phyloP scores from a whole-genome alignment of 1,284 basidiomycete genomes.

The Taiwanofungus camphoratus region DNA sequence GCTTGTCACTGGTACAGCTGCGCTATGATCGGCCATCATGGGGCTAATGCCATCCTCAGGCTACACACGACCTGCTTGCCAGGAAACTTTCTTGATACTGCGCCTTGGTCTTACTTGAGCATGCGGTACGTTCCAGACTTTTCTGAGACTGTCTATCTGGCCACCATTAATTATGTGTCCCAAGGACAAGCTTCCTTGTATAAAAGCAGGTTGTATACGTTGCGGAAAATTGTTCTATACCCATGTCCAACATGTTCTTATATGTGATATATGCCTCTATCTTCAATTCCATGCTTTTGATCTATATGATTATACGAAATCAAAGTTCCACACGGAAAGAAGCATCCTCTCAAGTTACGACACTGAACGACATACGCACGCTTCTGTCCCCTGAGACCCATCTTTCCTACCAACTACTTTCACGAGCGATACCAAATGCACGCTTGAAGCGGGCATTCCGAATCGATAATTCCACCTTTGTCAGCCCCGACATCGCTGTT shows the following conservation, averaged over 20 bases:
- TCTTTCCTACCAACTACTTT: slow-evolving; percentile 18
- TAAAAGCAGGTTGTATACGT: background rate
- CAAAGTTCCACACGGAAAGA: background rate
- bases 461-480: slow-evolving; percentile 38
- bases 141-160: no score
- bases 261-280: background rate
- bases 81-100: no score
- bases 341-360: background rate
- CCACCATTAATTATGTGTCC: no score
- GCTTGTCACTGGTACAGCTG: no score
- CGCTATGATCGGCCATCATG: no score
- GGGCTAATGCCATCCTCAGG: no score
- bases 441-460: slow-evolving; percentile 37
- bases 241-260: background rate
- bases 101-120: no score
- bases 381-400: background rate
- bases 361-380: background rate
- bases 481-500: slow-evolving; percentile 25
- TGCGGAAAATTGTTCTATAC: background rate
- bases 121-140: no score
- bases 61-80: no score
- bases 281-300: background rate
- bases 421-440: slow-evolving; percentile 38
- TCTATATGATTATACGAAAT: background rate
- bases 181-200: no score